Evolutionary conservation across 2,329 filamentous ascomycete species (phyloP).

Genomic region (Colletotrichum godetiae): DNA sequence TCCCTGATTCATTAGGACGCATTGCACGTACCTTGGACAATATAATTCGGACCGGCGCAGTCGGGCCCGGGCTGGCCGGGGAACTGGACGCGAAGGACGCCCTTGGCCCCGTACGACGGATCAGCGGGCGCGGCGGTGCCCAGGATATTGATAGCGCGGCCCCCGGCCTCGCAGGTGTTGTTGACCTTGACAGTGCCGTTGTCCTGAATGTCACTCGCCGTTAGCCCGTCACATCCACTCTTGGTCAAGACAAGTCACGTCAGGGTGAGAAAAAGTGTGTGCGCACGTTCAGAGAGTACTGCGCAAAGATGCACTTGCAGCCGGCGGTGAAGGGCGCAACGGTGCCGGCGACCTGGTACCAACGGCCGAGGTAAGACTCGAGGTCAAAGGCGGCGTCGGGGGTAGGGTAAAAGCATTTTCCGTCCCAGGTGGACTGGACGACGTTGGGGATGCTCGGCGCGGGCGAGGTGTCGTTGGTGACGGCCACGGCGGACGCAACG

Average conservation of each 20-base stretch:
- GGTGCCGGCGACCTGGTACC: constrained; percentile 48
- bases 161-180: constrained; percentile 45
- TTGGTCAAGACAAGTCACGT: too few species aligned
- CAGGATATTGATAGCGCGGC: constrained; percentile 43
- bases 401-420: constrained; percentile 45
- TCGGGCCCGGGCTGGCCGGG: constrained; percentile 42
- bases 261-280: too few species aligned
- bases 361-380: constrained; percentile 45
- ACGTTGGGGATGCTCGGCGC: constrained; percentile 34
- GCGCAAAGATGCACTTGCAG: constrained; percentile 47
- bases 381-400: constrained; percentile 43
- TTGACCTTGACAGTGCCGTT: constrained; percentile 46
- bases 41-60: constrained; percentile 48
- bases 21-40: constrained; percentile 42
- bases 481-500: constrained; percentile 25
- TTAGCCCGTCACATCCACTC: not conserved
- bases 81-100: constrained; percentile 46
- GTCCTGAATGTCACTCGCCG: constrained; percentile 35
- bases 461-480: constrained; percentile 27
- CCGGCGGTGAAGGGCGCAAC: constrained; percentile 43
- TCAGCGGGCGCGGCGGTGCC: constrained; percentile 43
- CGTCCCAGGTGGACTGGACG: constrained; percentile 45
- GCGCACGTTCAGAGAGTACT: constrained; percentile 46
- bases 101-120: constrained; percentile 42
- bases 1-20: not conserved